These are phyloP conservation scores for Penstemon newberryi DNA, from an alignment of 257 asterid genomes.

Conservation along the genomic window DNA sequence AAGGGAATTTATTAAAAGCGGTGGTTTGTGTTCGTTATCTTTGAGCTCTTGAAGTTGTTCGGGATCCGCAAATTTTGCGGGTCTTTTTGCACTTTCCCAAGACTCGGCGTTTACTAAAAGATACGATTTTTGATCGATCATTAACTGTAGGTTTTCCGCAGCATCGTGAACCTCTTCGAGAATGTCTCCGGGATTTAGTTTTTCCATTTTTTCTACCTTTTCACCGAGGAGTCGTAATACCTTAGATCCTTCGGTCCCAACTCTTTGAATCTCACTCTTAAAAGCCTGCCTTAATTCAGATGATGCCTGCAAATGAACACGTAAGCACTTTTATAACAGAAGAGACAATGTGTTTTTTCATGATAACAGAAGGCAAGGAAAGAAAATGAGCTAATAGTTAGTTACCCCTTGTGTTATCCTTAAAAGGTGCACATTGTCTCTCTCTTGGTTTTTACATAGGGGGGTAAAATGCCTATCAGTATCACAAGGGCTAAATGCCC, in stretches of 20 bases:
- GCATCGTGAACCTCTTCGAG: slow-evolving; percentile 83
- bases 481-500: too few relatives aligned
- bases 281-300: slow-evolving; percentile 73
- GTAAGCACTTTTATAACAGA: too few relatives aligned
- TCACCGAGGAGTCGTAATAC: slow-evolving; percentile 71
- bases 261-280: slow-evolving; percentile 65
- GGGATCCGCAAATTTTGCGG: slow-evolving; percentile 51
- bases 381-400: too few relatives aligned
- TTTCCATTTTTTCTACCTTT: slow-evolving; percentile 94
- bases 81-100: slow-evolving; percentile 68
- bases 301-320: slow-evolving; percentile 53
- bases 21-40: slow-evolving; percentile 56
- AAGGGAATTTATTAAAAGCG: slow-evolving; percentile 47
- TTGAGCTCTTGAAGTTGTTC: slow-evolving; percentile 65
- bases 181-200: slow-evolving; percentile 53
- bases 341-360: too few relatives aligned
- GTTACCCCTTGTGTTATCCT: too few relatives aligned
- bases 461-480: too few relatives aligned
- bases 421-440: too few relatives aligned
- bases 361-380: too few relatives aligned
- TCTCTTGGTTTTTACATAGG: too few relatives aligned
- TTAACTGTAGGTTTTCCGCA: slow-evolving; percentile 82
- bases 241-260: slow-evolving; percentile 84
- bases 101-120: slow-evolving; percentile 80
- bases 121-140: slow-evolving; percentile 82